Evolutionary conservation across 495 filamentous ascomycete species (phyloP), one percentile per base, ranked within the genome.

Genomic region (Penicillium daleae): DNA sequence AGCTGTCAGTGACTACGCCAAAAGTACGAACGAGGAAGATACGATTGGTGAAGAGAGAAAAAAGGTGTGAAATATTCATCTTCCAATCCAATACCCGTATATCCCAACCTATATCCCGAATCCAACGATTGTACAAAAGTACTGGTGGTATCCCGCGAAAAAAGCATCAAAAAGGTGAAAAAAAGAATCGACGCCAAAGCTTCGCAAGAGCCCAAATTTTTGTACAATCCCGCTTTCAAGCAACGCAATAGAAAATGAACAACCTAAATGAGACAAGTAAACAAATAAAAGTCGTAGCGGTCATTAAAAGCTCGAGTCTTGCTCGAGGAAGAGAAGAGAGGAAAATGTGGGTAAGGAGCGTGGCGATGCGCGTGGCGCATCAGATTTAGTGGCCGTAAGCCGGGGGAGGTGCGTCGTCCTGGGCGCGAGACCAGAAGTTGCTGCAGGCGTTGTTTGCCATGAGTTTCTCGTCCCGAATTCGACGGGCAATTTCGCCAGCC

Each of bases 401-500:
- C 27, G 78, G 78, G 24, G 79, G 79, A 60, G 78, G 78, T 51
- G 67, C 56, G 55, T 80, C 78, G 50, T 82, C 78, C 57, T 74
- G 79, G 19, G 64, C 59, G 19, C 75, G 76, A 31, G 72, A 70
- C 76, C 78, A 82, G 61, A 78, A 80, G 29, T 71, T 69, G 57
- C 70, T 74, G 57, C 76, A 78, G 15, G 71, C 60, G 22, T 66
- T 79, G 51, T 59, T 64, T 9, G 68, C 44, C 60, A 74, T 69
- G 55, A 78, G 39, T 65, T 88, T 87, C 69, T 92, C 85, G 53
- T 96, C 91, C 59, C 92, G 87, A 63, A 94, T 89, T 29, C 90
- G 89, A 65, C 89, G 84, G 42, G 92, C 92, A 49, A 97, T 93
- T 75, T 99, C 94, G 49, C 86, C 85, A 6, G 94, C 93, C 76